Conservation (phyloP, 192 early-diverging fungal genomes). For the Podila clonocystis region DNA sequence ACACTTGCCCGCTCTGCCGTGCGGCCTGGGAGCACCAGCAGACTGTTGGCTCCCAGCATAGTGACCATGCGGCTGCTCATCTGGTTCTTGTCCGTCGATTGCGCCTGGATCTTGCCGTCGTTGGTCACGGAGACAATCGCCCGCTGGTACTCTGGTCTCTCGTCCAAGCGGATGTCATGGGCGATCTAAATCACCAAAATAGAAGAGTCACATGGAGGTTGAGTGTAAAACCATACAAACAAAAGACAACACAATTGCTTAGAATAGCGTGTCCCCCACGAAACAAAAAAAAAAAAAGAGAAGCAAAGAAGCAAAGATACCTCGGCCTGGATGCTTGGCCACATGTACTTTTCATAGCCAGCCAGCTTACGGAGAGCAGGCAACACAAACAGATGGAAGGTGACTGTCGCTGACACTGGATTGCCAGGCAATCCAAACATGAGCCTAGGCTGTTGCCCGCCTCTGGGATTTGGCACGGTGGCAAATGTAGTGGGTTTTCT, state of each 20-base stretch:
- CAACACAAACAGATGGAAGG: slow-evolving; percentile 90
- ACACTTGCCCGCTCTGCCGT: slow-evolving; percentile 33
- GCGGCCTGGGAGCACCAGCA: slow-evolving; percentile 76
- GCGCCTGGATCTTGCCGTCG: slow-evolving; percentile 52
- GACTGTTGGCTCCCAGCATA: slow-evolving; percentile 80
- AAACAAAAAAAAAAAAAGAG: neutral
- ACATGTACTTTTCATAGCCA: slow-evolving; percentile 64
- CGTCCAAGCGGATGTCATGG: slow-evolving; percentile 67
- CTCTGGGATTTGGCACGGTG: slow-evolving; percentile 59
- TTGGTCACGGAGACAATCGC: slow-evolving; percentile 50
- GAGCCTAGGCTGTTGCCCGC: slow-evolving; percentile 58
- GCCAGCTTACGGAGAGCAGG: slow-evolving; percentile 86
- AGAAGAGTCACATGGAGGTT: no score
- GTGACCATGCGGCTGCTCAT: slow-evolving; percentile 83
- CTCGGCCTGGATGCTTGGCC: slow-evolving; percentile 64
- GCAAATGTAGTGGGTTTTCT: slow-evolving; percentile 98
- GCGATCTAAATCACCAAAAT: slow-evolving; percentile 46
- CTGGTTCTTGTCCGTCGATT: slow-evolving; percentile 75
- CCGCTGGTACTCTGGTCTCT: slow-evolving; percentile 76
- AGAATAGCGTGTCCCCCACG: neutral
- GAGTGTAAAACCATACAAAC: neutral
- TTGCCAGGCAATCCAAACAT: slow-evolving; percentile 95
- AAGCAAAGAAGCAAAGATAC: slow-evolving; percentile 52
- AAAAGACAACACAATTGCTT: neutral
- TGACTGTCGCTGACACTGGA: slow-evolving; percentile 91